Percentiles rank a stretch among this genome's conserved stretches.
phyloP scores from a whole-genome alignment of 768 basidiomycete genomes.

The Suillus lakei region DNA sequence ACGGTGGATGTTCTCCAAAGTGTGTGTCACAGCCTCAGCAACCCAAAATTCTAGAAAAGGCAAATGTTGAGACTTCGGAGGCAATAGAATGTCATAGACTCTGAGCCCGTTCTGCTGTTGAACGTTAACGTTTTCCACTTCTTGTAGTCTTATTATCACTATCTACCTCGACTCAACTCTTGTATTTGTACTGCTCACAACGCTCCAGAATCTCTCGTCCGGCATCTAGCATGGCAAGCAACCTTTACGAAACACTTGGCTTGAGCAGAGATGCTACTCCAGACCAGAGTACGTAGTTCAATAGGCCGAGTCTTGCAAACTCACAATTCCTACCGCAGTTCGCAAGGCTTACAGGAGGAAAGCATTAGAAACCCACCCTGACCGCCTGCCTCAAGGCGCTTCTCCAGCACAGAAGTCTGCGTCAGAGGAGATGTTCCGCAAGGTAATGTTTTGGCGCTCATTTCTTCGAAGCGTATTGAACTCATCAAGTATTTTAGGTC shows the following conservation, averaged over 20 bases:
- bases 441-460: constrained; percentile 41
- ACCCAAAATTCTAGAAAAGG: background rate
- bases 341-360: constrained; percentile 78
- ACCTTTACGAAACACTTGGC: constrained; percentile 70
- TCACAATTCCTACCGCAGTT: constrained; percentile 45
- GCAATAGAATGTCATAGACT: constrained; percentile 8
- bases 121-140: background rate
- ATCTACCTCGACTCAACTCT: background rate
- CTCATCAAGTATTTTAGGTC: constrained; percentile 45
- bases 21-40: no score
- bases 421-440: constrained; percentile 63
- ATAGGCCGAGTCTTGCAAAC: background rate
- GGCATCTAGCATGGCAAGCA: constrained; percentile 48
- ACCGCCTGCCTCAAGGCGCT: constrained; percentile 62
- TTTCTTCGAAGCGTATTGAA: constrained; percentile 17
- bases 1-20: background rate
- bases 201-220: background rate
- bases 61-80: background rate
- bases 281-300: constrained; percentile 62
- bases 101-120: background rate
- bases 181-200: background rate
- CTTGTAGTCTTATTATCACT: no score
- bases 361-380: constrained; percentile 78
- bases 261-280: constrained; percentile 55
- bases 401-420: constrained; percentile 59